Conservation (phyloP, 345 rosid species). For the Eucalyptus curtisii region DNA sequence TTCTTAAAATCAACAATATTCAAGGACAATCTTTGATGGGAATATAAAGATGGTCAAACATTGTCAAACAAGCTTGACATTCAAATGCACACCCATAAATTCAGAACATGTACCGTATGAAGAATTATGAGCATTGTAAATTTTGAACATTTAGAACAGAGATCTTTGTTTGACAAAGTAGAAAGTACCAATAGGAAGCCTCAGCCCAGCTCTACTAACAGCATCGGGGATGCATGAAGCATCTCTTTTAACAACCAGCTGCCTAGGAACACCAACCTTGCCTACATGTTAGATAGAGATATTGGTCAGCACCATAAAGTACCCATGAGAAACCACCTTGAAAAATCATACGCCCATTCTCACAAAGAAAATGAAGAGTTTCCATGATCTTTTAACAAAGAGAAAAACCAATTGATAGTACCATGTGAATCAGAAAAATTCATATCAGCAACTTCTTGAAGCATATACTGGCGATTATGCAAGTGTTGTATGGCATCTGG, state of each 20-base stretch:
- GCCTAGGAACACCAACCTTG: conserved; percentile 53
- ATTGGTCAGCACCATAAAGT: background rate
- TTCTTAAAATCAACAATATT: background rate
- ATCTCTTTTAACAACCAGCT: conserved; percentile 51
- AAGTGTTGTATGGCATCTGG: conserved; percentile 76
- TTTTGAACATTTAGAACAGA: background rate
- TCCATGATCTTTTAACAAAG: background rate
- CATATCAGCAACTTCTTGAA: conserved; percentile 76
- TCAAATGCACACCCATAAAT: background rate
- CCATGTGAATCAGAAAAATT: conserved; percentile 45
- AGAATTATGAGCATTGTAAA: background rate
- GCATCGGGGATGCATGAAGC: conserved; percentile 53
- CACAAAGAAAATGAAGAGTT: background rate
- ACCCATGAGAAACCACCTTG: background rate
- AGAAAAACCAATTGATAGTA: background rate
- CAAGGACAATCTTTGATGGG: background rate
- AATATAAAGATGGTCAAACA: background rate
- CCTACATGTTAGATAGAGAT: conserved; percentile 19
- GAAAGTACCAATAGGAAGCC: conserved; percentile 44
- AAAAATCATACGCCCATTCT: background rate
- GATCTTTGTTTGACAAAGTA: background rate
- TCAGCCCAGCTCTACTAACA: conserved; percentile 47
- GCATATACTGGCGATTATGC: conserved; percentile 69
- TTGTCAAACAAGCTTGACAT: background rate
- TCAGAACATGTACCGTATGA: background rate